Base-by-base conservation (phyloP, 139 green algal species). In the Nannochloris sp. region DNA sequence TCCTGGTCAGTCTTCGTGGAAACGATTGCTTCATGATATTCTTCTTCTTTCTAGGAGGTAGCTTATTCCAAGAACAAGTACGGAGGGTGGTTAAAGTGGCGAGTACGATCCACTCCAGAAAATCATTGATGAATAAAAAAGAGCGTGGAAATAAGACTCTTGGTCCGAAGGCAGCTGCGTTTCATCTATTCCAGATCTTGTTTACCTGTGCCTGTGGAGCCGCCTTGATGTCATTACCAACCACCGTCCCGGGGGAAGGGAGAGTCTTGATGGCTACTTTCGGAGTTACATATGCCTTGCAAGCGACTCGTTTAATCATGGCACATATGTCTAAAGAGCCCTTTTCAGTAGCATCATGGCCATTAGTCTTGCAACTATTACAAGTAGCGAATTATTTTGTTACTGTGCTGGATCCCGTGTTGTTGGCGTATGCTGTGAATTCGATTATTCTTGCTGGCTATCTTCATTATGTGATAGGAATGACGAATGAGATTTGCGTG, bases 251-350 rank as follows among this genome's bases (percentile, higher is more conserved):
- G 2, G 47, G 27, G 7, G 64, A 78, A 23, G 66, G 38, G 31
- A 66, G 83, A 14, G 64, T 77, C 31, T 15, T 65, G 10, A 67
- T 75, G 23, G 67, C 14, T 13, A 68, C 38, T 14, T 87, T 78
- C 58, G 78, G 78, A 27, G 37, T 80, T 12, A 36, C 65, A 9
- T 83, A 74, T 53, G 71, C 75, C 27, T 51, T 75, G 47, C 72
- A 86, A 70, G 80, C 87, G 4, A 89, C 84, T 15, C 79, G 86
- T 57, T 63, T 96, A 0, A 95, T 96, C 64, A 84, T 96, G 72
- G 82, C 81, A 6, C 90, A 96, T 79, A 96, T 96, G 90, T 68
- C 74, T 72, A 96, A 96, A 77, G 83, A 92, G 75, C 76, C 83
- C 3, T 90, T 93, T 32, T 8, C 54, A 27, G 46, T 88, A 13